Conservation (phyloP, 345 rosid genomes). For the Gossypium sturtianum region DNA sequence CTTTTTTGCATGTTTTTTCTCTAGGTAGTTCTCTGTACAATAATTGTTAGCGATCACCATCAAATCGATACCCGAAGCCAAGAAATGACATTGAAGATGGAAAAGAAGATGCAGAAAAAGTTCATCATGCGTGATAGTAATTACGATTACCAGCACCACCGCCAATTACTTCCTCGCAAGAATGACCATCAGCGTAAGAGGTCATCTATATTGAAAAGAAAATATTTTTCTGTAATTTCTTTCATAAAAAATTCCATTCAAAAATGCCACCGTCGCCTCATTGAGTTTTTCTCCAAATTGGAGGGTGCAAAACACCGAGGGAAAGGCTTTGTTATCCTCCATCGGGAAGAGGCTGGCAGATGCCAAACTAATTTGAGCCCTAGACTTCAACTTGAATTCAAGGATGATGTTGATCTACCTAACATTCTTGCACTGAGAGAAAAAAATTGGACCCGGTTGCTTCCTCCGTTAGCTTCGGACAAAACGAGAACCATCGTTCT, state of each 20-base stretch:
- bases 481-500: conserved; percentile 60
- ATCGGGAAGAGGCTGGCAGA: neutral
- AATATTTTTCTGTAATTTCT: neutral
- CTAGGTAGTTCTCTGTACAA: neutral
- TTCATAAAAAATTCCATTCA: neutral
- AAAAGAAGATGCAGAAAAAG: neutral
- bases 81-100: neutral
- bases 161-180: neutral
- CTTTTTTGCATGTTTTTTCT: neutral
- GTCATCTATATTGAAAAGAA: neutral
- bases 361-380: too few species aligned
- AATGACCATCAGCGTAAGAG: neutral
- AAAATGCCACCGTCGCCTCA: neutral
- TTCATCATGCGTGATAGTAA: neutral
- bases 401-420: neutral
- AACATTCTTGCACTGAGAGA: too few species aligned
- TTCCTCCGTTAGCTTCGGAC: neutral
- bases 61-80: neutral
- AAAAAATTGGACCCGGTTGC: neutral
- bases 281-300: conserved; percentile 2
- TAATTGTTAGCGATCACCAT: neutral
- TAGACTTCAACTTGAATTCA: neutral
- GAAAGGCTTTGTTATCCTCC: neutral
- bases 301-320: neutral
- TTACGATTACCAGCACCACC: neutral